Evolutionary conservation across 2,329 filamentous ascomycete genomes (phyloP).

Genomic region (Arachnopeziza araneosa): DNA sequence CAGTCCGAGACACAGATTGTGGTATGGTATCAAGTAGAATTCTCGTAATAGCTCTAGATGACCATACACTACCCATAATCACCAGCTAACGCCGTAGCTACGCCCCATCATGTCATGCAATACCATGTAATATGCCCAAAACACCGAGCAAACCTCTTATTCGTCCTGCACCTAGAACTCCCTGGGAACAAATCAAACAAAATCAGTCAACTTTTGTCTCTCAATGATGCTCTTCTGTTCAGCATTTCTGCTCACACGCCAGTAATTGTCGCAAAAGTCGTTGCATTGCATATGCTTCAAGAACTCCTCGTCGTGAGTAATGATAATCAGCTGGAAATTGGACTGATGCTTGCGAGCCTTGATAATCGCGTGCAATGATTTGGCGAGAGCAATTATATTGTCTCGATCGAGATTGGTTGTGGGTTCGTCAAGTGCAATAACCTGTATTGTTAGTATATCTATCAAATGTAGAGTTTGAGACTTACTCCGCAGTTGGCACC

Average conservation of each 20-base stretch:
- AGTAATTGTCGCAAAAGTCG: slow-evolving; percentile 91
- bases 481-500: slow-evolving; percentile 79
- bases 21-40: too few relatives aligned
- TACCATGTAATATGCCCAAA: neutral
- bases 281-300: slow-evolving; percentile 86
- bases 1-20: too few relatives aligned
- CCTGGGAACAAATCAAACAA: slow-evolving; percentile 5
- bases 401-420: slow-evolving; percentile 95
- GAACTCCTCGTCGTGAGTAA: slow-evolving; percentile 98
- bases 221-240: slow-evolving; percentile 85
- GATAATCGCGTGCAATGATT: slow-evolving; percentile 84
- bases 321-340: slow-evolving; percentile 97
- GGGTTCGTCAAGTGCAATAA: slow-evolving; percentile 95
- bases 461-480: slow-evolving; percentile 2
- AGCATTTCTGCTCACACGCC: slow-evolving; percentile 75
- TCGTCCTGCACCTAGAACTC: neutral
- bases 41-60: too few relatives aligned
- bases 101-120: neutral
- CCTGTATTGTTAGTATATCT: slow-evolving; percentile 31
- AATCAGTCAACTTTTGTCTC: slow-evolving; percentile 39
- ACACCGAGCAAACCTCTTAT: neutral
- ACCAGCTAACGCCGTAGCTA: slow-evolving; percentile 8
- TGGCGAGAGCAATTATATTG: slow-evolving; percentile 86
- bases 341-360: slow-evolving; percentile 73
- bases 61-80: neutral